Percentiles rank a stretch among this genome's conserved stretches.
Conservation (phyloP, 768 basidiomycete species). For the Pleurotus pulmonarius region DNA sequence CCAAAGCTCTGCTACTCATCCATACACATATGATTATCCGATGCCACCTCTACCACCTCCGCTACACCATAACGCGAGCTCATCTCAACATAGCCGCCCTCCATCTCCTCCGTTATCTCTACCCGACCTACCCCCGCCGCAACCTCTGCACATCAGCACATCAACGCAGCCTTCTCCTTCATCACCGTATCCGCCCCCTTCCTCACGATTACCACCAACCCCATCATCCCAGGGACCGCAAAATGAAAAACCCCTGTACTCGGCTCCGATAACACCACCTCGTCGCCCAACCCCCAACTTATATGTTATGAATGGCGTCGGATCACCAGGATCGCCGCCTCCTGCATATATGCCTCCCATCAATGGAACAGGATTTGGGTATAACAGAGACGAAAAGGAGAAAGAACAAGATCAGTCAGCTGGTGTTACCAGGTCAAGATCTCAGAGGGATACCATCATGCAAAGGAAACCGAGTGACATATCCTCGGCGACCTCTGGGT, state of each 20-base stretch:
- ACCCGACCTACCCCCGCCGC: constrained; percentile 1
- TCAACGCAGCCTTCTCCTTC: constrained; percentile 7
- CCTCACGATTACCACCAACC: constrained; percentile 3
- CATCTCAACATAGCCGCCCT: too few relatives aligned
- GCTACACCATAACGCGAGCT: background rate
- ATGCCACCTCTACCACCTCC: background rate
- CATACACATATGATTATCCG: background rate
- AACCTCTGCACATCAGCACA: constrained; percentile 1
- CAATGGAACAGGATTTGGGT: background rate
- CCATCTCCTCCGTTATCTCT: background rate
- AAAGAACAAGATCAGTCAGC: background rate
- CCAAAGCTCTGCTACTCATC: too few relatives aligned
- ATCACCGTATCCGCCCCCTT: constrained; percentile 1
- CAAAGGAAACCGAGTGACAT: constrained; percentile 1
- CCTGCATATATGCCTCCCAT: background rate
- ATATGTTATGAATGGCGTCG: constrained; percentile 1
- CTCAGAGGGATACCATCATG: background rate
- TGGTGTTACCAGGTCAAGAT: background rate
- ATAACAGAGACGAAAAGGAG: background rate
- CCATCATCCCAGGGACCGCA: background rate
- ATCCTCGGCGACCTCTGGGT: background rate
- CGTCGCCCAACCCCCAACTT: constrained; percentile 15
- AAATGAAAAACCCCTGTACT: constrained; percentile 34
- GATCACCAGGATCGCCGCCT: constrained; percentile 6
- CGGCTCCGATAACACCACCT: constrained; percentile 32